Percentiles rank a stretch among this genome's conserved stretches.
Evolutionary conservation across 805 yeast species (phyloP).

Genomic region (Alloascoidea africana): DNA sequence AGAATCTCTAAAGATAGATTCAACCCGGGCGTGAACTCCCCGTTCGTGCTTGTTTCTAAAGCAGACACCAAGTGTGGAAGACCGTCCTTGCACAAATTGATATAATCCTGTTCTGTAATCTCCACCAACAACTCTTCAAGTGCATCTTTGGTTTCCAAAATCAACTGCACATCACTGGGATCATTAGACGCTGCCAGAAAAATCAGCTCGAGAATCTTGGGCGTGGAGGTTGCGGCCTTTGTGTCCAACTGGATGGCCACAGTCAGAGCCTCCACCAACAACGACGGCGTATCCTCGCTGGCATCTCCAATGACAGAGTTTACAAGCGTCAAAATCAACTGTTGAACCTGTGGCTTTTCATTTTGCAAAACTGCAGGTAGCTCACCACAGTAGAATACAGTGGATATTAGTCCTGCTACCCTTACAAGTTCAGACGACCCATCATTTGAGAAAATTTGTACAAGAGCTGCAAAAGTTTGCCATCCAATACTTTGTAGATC

Average conservation of each 20-base stretch:
- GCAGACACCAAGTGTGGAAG: conserved; percentile 34
- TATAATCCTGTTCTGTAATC: conserved; percentile 29
- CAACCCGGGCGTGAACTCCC: conserved; percentile 45
- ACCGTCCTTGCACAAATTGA: conserved; percentile 30
- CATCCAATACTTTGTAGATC: conserved; percentile 13
- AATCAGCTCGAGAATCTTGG: conserved; percentile 33
- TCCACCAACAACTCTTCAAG: conserved; percentile 40
- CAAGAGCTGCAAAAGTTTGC: conserved; percentile 12
- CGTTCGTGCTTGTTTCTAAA: conserved; percentile 15
- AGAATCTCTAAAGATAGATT: conserved; percentile 21
- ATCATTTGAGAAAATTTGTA: background rate
- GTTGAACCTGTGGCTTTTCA: conserved; percentile 12
- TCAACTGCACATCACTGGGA: conserved; percentile 58
- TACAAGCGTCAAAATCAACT: conserved; percentile 21
- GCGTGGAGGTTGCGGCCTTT: conserved; percentile 15
- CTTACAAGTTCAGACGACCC: background rate
- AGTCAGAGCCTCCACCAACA: conserved; percentile 56
- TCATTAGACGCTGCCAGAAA: conserved; percentile 56
- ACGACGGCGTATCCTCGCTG: conserved; percentile 68
- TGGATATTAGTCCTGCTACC: background rate
- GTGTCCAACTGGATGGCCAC: conserved; percentile 34
- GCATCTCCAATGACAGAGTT: conserved; percentile 37
- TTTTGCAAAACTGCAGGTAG: conserved; percentile 10
- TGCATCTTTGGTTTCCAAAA: conserved; percentile 54
- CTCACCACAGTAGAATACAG: conserved; percentile 2